phyloP scores from a whole-genome alignment of 2,329 filamentous ascomycete genomes.

The Aspergillus costaricaensis region DNA sequence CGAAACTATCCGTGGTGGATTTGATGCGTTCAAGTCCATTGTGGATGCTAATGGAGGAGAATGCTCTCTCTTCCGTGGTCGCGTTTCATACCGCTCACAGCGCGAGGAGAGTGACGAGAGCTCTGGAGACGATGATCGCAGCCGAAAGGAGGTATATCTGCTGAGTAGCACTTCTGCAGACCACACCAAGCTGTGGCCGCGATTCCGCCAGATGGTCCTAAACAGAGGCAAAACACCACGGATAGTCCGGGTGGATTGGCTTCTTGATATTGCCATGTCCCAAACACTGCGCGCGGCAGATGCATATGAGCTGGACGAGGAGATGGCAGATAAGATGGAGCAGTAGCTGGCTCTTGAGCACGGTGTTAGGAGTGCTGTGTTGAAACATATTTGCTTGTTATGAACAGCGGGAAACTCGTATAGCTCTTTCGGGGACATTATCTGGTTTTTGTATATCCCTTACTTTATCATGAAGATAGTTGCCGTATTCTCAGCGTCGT shows the following conservation, averaged over 20 bases:
- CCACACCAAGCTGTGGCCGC: slow-evolving; percentile 75
- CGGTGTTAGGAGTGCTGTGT: slow-evolving; percentile 11
- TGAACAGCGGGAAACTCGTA: slow-evolving; percentile 1
- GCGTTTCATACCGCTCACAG: slow-evolving; percentile 68
- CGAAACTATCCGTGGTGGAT: slow-evolving; percentile 74
- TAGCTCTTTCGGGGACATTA: slow-evolving; percentile 8
- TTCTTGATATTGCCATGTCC: slow-evolving; percentile 84
- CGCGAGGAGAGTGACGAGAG: slow-evolving; percentile 45
- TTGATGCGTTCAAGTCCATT: slow-evolving; percentile 82
- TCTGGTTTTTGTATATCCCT: slow-evolving; percentile 18
- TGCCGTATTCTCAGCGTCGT: slow-evolving; percentile 4
- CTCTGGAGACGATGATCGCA: slow-evolving; percentile 62
- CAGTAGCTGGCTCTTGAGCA: slow-evolving; percentile 10
- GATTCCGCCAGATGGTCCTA: slow-evolving; percentile 76
- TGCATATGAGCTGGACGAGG: slow-evolving; percentile 55
- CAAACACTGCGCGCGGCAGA: slow-evolving; percentile 73
- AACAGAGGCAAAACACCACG: slow-evolving; percentile 77
- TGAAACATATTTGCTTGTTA: background rate
- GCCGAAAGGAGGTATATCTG: slow-evolving; percentile 76
- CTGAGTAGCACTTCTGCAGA: slow-evolving; percentile 67
- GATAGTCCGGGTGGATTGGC: slow-evolving; percentile 84
- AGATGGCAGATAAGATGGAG: slow-evolving; percentile 29
- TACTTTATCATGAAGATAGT: slow-evolving; percentile 14
- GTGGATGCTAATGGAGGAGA: slow-evolving; percentile 85
- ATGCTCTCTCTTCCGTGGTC: slow-evolving; percentile 74